Conservation (phyloP, 75 land plant genomes). For the Larix kaempferi region DNA sequence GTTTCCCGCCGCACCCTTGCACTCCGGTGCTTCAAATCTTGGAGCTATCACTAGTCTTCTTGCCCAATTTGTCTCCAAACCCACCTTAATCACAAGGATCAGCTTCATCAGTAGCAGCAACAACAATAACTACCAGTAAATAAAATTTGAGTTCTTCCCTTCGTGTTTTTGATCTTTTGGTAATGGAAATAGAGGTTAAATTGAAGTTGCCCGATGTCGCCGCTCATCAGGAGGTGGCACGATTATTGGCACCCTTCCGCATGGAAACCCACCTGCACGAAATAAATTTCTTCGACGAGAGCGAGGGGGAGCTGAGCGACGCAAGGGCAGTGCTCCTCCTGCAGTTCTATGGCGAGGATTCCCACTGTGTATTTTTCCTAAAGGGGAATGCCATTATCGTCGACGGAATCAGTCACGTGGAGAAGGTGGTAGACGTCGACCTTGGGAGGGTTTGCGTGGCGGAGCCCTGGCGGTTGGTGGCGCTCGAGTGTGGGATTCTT, state of each 20-base stretch:
- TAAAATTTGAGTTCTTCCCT: background rate
- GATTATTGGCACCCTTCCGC: slow-evolving; percentile 15
- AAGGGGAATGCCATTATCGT: background rate
- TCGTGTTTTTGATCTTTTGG: slow-evolving; percentile 9
- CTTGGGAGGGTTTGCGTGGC: slow-evolving; percentile 59
- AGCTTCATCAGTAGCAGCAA: too few species aligned
- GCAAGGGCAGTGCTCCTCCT: slow-evolving; percentile 17
- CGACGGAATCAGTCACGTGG: background rate
- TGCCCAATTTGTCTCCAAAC: too few species aligned
- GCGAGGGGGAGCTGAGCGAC: slow-evolving; percentile 24
- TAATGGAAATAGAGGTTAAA: slow-evolving; percentile 43
- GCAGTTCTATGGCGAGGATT: background rate
- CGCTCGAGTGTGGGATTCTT: slow-evolving; percentile 31
- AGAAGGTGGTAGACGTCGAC: slow-evolving; percentile 11
- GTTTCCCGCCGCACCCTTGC: too few species aligned
- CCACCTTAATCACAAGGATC: too few species aligned
- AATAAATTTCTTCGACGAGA: slow-evolving; percentile 38
- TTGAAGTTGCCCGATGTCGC: slow-evolving; percentile 22
- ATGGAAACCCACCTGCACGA: slow-evolving; percentile 30
- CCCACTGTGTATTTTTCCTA: background rate
- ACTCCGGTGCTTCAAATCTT: too few species aligned
- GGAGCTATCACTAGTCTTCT: too few species aligned
- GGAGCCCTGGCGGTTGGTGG: slow-evolving; percentile 36
- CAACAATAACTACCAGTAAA: too few species aligned
- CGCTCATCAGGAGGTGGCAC: slow-evolving; percentile 28